A percentile compares a stretch with the other conserved stretches of the same genome.
Evolutionary conservation across 345 rosid species (phyloP).

Genomic region (Arabidopsis suecica): DNA sequence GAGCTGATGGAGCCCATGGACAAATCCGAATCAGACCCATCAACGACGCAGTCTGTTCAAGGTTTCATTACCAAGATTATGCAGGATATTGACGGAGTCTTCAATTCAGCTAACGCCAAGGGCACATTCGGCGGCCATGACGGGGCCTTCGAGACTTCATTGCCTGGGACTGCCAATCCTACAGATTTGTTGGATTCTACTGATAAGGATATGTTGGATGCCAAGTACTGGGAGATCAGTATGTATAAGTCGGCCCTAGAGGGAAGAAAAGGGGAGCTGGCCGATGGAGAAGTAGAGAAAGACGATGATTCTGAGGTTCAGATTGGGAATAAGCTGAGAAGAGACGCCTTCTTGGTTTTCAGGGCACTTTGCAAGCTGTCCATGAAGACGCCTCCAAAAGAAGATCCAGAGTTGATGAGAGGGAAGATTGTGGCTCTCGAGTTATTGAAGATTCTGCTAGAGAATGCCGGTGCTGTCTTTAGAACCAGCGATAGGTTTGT

Average conservation of each 20-base stretch:
- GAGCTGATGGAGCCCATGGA: slow-evolving; percentile 91
- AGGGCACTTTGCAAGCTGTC: slow-evolving; percentile 99
- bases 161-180: slow-evolving; percentile 71
- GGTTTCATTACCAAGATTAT: slow-evolving; percentile 80
- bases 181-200: slow-evolving; percentile 76
- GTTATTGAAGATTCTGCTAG: slow-evolving; percentile 92
- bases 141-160: slow-evolving; percentile 75
- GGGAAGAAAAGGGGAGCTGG: slow-evolving; percentile 97
- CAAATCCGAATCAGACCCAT: slow-evolving; percentile 80
- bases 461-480: slow-evolving; percentile 99
- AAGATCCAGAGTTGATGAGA: slow-evolving; percentile 95
- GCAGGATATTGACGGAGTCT: slow-evolving; percentile 80
- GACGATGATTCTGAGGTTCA: slow-evolving; percentile 96
- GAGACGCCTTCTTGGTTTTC: slow-evolving; percentile 99
- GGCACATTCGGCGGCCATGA: slow-evolving; percentile 59
- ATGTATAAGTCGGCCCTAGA: slow-evolving; percentile 98
- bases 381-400: slow-evolving; percentile 98
- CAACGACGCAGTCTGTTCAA: slow-evolving; percentile 84
- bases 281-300: slow-evolving; percentile 86
- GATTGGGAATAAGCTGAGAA: slow-evolving; percentile 97
- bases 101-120: slow-evolving; percentile 60
- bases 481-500: slow-evolving; percentile 96
- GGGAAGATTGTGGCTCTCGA: slow-evolving; percentile 98
- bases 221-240: slow-evolving; percentile 99
- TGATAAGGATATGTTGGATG: slow-evolving; percentile 97